Conservation (phyloP, 768 basidiomycete species). For the Mycena crocata region DNA sequence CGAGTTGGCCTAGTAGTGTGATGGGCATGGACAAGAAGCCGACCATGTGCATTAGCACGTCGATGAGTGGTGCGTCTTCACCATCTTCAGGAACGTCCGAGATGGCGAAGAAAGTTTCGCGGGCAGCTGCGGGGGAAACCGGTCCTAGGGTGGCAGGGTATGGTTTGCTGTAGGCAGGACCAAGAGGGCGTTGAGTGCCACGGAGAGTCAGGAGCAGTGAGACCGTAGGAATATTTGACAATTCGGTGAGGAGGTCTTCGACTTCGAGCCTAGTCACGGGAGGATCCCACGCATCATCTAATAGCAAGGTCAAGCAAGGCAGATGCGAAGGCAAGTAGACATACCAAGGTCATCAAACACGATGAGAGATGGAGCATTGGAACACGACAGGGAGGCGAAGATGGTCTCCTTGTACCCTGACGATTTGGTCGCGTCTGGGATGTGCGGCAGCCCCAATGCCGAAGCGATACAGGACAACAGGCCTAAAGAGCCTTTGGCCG, state of each 20-base stretch:
- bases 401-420: slow-evolving; percentile 22
- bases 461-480: slow-evolving; percentile 17
- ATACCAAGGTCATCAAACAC: slow-evolving; percentile 31
- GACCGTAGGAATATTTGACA: slow-evolving; percentile 25
- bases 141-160: slow-evolving; percentile 23
- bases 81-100: slow-evolving; percentile 23
- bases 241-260: slow-evolving; percentile 31
- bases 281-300: slow-evolving; percentile 32
- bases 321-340: neutral
- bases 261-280: slow-evolving; percentile 25
- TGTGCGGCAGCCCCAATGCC: slow-evolving; percentile 14
- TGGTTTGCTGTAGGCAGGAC: slow-evolving; percentile 31
- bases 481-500: neutral
- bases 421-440: slow-evolving; percentile 5
- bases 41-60: slow-evolving; percentile 27
- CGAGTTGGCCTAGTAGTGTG: slow-evolving; percentile 26
- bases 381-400: slow-evolving; percentile 6
- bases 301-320: neutral
- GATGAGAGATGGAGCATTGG: slow-evolving; percentile 15
- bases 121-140: slow-evolving; percentile 14
- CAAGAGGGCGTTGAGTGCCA: slow-evolving; percentile 31
- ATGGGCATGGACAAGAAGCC: slow-evolving; percentile 28
- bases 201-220: slow-evolving; percentile 32
- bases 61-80: slow-evolving; percentile 23
- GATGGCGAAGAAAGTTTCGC: slow-evolving; percentile 27